Evolutionary conservation across 129 eudicot genomes (phyloP), one percentile per base, ranked within the genome.

Genomic region (Centella asiatica): DNA sequence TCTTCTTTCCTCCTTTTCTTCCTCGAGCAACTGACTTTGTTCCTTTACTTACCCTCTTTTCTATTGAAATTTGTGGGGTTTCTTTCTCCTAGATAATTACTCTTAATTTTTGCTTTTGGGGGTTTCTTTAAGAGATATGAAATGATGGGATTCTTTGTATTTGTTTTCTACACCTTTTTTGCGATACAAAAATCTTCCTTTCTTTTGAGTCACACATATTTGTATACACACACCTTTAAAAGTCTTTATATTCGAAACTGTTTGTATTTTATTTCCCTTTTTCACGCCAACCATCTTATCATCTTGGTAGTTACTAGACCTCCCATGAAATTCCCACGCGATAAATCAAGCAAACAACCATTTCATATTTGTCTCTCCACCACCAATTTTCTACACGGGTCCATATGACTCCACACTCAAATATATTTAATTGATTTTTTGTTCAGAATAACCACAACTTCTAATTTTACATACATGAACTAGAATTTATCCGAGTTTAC

Each of bases 21-120:
- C 83, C 86, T 83, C 83, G 90, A 83, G 90, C 90, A 76, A 80
- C 86, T 80, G 83, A 83, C 66, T 83, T 69, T 74, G 65, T 55
- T 68, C 76, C 79, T 60, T 66, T 58, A 40, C 57, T 62, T 57
- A 64, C 67, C 49, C 46, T 69, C 70, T 69, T 66, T 68, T 55
- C 62, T 65, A 78, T 78, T 75, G 85, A 83, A 75, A 78, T 78
- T 65, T 78, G 85, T 64, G 81, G 70, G 59, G 33, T 64, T 68
- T 75, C 60, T 61, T 71, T 50, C 68, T 71, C 84, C 79, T 65
- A 69, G 69, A 78, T 60, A 53, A 33, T 23, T 32, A 36, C 49
- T 54, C 51, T 48, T 68, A 34, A 44, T 54, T 45, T 63, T 64
- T 33, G 3, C 46, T 31, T 23, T 60, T 39, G 52, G 37, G n/a